phyloP scores from a whole-genome alignment of 495 filamentous ascomycete species.

The Penicillium riverlandense region DNA sequence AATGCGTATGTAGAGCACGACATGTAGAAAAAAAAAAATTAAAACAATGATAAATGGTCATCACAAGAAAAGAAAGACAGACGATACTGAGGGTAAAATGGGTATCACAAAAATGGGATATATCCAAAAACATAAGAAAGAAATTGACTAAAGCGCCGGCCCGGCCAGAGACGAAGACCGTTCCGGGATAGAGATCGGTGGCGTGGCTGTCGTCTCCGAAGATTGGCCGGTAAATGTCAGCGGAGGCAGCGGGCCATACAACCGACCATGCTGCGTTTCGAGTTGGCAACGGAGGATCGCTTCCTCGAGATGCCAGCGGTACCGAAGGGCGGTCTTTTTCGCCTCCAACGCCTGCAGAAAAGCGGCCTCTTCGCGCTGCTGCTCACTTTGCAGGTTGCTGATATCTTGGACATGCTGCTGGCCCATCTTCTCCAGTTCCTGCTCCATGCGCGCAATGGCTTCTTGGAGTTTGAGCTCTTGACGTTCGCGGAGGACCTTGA shows the following conservation, averaged over 20 bases:
- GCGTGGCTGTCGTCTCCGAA: slow-evolving; percentile 13
- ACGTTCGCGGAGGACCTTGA: slow-evolving; percentile 74
- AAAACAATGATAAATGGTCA: slow-evolving; percentile 20
- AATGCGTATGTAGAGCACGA: slow-evolving; percentile 14
- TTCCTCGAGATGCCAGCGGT: slow-evolving; percentile 56
- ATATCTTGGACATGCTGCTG: slow-evolving; percentile 46
- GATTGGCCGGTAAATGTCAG: slow-evolving; percentile 26
- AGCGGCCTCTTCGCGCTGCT: slow-evolving; percentile 44
- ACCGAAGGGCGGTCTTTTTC: slow-evolving; percentile 42
- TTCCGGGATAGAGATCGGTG: slow-evolving; percentile 13
- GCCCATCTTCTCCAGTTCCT: slow-evolving; percentile 50
- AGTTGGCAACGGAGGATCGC: slow-evolving; percentile 56
- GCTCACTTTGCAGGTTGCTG: slow-evolving; percentile 46
- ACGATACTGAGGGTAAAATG: slow-evolving; percentile 3
- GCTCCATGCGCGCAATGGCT: slow-evolving; percentile 55
- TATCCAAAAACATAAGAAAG: no score
- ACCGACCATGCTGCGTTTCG: slow-evolving; percentile 40
- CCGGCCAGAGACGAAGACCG: not conserved
- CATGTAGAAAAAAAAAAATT: slow-evolving; percentile 11
- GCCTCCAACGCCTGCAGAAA: slow-evolving; percentile 39
- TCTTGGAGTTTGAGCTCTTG: slow-evolving; percentile 65
- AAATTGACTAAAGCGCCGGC: no score
- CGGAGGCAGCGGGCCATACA: slow-evolving; percentile 42
- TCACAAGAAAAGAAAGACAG: slow-evolving; percentile 4
- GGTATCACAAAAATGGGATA: slow-evolving; percentile 15